A percentile compares a stretch with the other conserved stretches of the same genome.
Evolutionary conservation across 805 yeast species (phyloP).

Genomic region (Metschnikowia peoriensis): DNA sequence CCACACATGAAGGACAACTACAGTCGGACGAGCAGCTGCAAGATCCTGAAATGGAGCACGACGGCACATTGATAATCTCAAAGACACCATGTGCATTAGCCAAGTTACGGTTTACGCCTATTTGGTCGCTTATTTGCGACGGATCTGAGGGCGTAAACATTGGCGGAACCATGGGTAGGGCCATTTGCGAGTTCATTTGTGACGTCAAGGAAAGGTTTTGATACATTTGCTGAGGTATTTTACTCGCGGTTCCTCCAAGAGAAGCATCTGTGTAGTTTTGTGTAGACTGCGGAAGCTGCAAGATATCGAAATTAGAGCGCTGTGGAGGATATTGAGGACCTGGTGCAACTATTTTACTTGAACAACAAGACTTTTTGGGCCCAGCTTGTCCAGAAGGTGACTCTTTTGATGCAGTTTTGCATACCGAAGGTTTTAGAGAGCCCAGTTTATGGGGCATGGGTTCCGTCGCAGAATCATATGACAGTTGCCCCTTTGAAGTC

Average conservation of each 20-base stretch:
- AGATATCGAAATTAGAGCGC: not conserved
- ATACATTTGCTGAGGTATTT: not conserved
- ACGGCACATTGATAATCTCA: conserved; percentile 29
- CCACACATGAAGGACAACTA: conserved; percentile 36
- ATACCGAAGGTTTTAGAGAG: no score
- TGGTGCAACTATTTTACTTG: not conserved
- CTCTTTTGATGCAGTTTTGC: no score
- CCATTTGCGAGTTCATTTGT: not conserved
- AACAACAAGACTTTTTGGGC: not conserved
- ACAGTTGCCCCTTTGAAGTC: not conserved
- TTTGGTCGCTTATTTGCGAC: not conserved
- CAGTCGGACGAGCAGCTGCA: conserved; percentile 40
- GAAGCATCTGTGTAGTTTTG: not conserved
- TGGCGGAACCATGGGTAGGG: not conserved
- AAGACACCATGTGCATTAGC: conserved; percentile 8
- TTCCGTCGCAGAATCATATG: not conserved
- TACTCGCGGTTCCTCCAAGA: no score
- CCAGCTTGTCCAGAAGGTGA: not conserved
- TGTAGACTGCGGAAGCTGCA: not conserved
- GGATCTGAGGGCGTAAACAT: not conserved
- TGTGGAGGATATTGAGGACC: not conserved
- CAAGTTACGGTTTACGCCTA: not conserved
- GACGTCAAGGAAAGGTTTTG: not conserved
- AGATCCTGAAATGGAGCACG: conserved; percentile 36
- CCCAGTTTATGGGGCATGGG: not conserved